Evolutionary conservation across 805 yeast genomes (phyloP), one percentile per base, ranked within the genome.

Genomic region (Ogataea populi-albae): DNA sequence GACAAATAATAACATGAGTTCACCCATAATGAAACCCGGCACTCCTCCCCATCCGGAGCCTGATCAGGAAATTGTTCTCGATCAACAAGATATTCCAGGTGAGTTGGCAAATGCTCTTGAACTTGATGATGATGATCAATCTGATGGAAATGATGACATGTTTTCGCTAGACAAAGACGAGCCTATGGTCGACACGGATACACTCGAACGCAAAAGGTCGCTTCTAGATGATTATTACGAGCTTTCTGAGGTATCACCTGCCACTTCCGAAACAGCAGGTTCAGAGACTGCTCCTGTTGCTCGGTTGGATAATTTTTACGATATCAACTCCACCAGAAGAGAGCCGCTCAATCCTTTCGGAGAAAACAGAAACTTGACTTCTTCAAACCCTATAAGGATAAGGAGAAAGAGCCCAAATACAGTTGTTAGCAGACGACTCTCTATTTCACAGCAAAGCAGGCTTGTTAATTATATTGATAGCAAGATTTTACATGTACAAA

Each of bases 391-490:
- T 6, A 40, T 49, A 4, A 38, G 42, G 10, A 44, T 57, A 11
- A 32, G 14, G 29, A 16, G 23, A n/a, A 8, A 30, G 33, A 30
- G 14, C 20, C 20, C 23, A 6, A 32, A 34, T 24, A 10, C 23
- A 2, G 24, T 27, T 12, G 10, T 23, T 3, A 35, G 21, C 17
- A 54, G 63, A 38, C 52, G 62, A 27, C 57, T 74, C 3, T 64
- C 72, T 0, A 46, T 54, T 27, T 43, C 67, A 0, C 88, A 82
- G 47, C 83, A 80, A 51, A 71, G 78, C 28, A 69, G 71, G 44
- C 64, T 81, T 40, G 59, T 73, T 16, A 61, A 65, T 15, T 78
- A 77, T 46, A 65, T 80, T 25, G 88, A 81, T 43, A 70, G 66
- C 7, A 61, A 67, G 25, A 57, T 79, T 23, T 58, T 80, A 45